phyloP scores from a whole-genome alignment of 352 stramenopile genomes.

The Phytophthora ohioensis region DNA sequence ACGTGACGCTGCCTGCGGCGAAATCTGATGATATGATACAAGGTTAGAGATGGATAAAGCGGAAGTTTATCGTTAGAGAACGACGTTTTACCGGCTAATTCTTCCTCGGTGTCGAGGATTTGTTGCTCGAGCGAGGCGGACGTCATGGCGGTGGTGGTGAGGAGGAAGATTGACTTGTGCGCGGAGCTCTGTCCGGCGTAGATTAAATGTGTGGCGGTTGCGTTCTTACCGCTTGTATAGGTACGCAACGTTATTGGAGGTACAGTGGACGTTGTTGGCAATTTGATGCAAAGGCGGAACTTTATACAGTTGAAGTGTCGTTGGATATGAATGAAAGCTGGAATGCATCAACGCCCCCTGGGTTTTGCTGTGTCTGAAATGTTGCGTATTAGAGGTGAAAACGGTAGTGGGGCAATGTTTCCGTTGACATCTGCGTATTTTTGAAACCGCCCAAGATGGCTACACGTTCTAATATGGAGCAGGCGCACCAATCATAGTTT shows the following conservation, averaged over 20 bases:
- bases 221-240: neutral
- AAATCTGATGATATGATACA: conserved; percentile 47
- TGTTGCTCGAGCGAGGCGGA: conserved; percentile 47
- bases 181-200: neutral
- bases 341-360: neutral
- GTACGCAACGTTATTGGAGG: neutral
- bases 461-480: conserved; percentile 12
- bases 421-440: conserved; percentile 18
- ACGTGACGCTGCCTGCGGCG: conserved; percentile 50
- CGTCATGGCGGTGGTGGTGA: conserved; percentile 14
- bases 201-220: conserved; percentile 12
- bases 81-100: conserved; percentile 57
- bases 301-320: neutral
- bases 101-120: conserved; percentile 76
- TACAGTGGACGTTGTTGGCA: neutral
- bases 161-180: conserved; percentile 21
- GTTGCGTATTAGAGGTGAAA: neutral
- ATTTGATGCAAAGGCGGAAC: neutral
- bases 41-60: neutral
- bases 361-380: neutral
- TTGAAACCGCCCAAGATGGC: conserved; percentile 18
- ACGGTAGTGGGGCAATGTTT: neutral
- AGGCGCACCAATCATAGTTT: neutral
- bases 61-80: neutral
- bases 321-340: neutral